These are phyloP conservation scores for Bipolaris sorokiniana DNA, from an alignment of 2,329 filamentous ascomycete genomes.

Conservation along the genomic window DNA sequence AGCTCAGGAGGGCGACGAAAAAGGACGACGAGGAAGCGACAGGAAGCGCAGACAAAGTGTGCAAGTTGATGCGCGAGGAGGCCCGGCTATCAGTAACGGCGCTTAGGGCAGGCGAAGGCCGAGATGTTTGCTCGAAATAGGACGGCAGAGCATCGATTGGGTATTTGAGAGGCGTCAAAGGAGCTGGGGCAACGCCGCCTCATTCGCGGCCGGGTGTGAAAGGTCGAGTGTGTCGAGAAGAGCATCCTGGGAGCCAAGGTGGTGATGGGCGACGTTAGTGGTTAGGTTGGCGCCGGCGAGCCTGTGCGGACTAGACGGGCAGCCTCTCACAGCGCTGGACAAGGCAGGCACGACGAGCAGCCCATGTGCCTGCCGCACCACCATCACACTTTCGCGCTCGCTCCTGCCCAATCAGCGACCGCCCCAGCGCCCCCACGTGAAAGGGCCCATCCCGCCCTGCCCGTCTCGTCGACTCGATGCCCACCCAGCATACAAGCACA, in stretches of 20 bases:
- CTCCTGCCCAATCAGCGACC: constrained; percentile 27
- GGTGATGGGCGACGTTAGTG: constrained; percentile 41
- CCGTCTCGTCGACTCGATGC: constrained; percentile 14
- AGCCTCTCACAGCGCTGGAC: constrained; percentile 35
- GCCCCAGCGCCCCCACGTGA: constrained; percentile 34
- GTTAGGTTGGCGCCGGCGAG: constrained; percentile 45
- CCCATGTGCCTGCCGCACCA: constrained; percentile 25
- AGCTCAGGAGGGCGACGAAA: constrained; percentile 12
- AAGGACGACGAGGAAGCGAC: constrained; percentile 33
- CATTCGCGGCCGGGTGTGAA: constrained; percentile 37
- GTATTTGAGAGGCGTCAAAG: constrained; percentile 40
- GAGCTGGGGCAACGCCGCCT: constrained; percentile 35
- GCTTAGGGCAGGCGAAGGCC: constrained; percentile 43
- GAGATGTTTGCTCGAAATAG: constrained; percentile 48
- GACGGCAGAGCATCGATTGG: constrained; percentile 35
- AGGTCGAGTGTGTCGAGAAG: constrained; percentile 38
- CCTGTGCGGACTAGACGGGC: constrained; percentile 39
- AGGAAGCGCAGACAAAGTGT: constrained; percentile 39
- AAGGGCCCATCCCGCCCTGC: constrained; percentile 24
- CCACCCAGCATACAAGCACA: constrained; percentile 5
- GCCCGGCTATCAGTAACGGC: constrained; percentile 47
- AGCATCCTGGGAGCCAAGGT: constrained; percentile 41
- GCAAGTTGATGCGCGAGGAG: constrained; percentile 39
- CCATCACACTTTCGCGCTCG: constrained; percentile 30
- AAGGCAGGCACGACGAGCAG: constrained; percentile 28